A percentile compares a stretch with the other conserved stretches of the same genome.
Evolutionary conservation across 192 early-diverging fungal species (phyloP).

Genomic region (Martensiomyces pterosporus): DNA sequence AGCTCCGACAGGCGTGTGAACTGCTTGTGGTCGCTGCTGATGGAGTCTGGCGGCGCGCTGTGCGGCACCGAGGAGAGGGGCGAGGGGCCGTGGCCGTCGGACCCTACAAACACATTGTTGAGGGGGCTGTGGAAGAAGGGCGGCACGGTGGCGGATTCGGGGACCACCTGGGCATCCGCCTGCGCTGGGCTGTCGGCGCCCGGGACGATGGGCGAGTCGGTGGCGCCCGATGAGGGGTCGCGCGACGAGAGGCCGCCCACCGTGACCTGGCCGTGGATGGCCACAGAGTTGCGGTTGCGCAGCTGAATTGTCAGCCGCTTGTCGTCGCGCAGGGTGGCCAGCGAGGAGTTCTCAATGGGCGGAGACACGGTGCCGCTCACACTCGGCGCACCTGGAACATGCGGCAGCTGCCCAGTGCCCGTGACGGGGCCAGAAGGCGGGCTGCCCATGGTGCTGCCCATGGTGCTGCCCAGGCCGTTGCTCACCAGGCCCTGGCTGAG

Average conservation of each 20-base stretch:
- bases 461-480: neutral
- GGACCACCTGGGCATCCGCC: neutral
- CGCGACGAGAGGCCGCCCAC: neutral
- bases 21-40: neutral
- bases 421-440: conserved; percentile 6
- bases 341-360: neutral
- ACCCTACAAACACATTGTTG: neutral
- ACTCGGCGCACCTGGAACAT: too few species aligned
- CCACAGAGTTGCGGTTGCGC: conserved; percentile 46
- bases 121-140: neutral
- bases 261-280: neutral
- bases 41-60: neutral
- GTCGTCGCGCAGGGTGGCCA: conserved; percentile 21
- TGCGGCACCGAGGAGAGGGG: neutral
- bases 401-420: too few species aligned
- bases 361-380: conserved; percentile 3
- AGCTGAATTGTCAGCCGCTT: conserved; percentile 49
- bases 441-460: conserved; percentile 3
- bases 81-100: neutral
- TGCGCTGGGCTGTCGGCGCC: too few species aligned
- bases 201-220: neutral
- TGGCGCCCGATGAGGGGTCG: neutral
- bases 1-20: neutral
- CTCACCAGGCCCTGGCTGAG: conserved; percentile 20
- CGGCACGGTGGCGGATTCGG: neutral